Base-by-base conservation (phyloP, 129 eudicot species). In the Tanacetum coccineum region DNA sequence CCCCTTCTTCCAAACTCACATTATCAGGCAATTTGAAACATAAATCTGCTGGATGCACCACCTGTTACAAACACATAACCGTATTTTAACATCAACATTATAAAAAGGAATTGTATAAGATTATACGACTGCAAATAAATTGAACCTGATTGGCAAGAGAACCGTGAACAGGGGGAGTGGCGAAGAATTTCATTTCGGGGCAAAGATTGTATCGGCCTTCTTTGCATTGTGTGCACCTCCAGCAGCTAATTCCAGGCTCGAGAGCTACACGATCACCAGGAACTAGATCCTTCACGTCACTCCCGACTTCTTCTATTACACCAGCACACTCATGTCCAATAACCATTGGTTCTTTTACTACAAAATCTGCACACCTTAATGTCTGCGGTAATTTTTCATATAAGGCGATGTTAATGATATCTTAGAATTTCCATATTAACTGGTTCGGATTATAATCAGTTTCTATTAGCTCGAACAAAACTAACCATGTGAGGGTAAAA, bases 241-340 rank as follows among this genome's bases (percentile, higher is more conserved):
- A 86, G 55, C 93, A 86, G 71, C 88, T 80, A 18, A 86, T 86
- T 0, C 93, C 93, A 2, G 93, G 93, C 70, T 86, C 88, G 2
- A 83, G 81, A 26, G 93, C 93, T 12, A 86, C 93, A 20, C 93
- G 85, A 69, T 86, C 92, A 28, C 92, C 88, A 0, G 67, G 64
- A 10, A 82, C 82, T 18, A 86, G 64, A 67, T 68, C 48, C 62
- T 77, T 82, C 63, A 86, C 88, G 18, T 82, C 76, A 58, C 76
- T 82, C 4, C 92, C 92, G 44, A 86, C 83, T 77, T 86, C 78
- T 80, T 86, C 88, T 11, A 86, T 82, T 19, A 86, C 66, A 18
- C 93, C 93, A 2, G 93, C 88, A 72, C 93, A 86, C 71, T 86
- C 88, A 13, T 86, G 93, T 13, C 93, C 93, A 6, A 82, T 86